Conservation (phyloP, 495 filamentous ascomycete species). For the Articulospora tetracladia region DNA sequence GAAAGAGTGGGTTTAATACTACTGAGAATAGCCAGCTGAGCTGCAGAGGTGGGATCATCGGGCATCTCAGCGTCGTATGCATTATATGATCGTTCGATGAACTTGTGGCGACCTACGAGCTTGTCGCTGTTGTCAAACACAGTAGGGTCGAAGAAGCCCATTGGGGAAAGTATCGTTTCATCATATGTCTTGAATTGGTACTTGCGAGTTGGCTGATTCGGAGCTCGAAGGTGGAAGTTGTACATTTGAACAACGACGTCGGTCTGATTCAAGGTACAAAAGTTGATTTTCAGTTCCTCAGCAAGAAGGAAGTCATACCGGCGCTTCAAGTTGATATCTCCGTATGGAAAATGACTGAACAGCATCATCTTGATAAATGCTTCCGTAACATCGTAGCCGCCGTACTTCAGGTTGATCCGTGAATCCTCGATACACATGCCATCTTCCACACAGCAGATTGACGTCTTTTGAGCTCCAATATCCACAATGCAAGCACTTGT, state of each 20-base stretch:
- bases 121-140: conserved; percentile 82
- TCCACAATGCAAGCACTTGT: conserved; percentile 92
- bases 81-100: conserved; percentile 83
- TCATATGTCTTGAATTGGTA: conserved; percentile 95
- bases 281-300: conserved; percentile 89
- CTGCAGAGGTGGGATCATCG: conserved; percentile 83
- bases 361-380: conserved; percentile 97
- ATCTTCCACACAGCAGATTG: conserved; percentile 95
- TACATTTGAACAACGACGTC: conserved; percentile 76
- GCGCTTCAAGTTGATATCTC: conserved; percentile 84
- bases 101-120: conserved; percentile 67
- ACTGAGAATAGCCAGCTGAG: conserved; percentile 74
- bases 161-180: conserved; percentile 83
- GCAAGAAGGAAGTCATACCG: conserved; percentile 91
- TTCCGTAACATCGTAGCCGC: conserved; percentile 88
- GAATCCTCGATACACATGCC: conserved; percentile 93
- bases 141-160: conserved; percentile 82
- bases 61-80: conserved; percentile 81
- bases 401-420: conserved; percentile 85
- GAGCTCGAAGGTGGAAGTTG: conserved; percentile 85
- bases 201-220: conserved; percentile 83
- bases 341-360: conserved; percentile 88
- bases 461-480: conserved; percentile 96
- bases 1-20: conserved; percentile 60
- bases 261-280: conserved; percentile 80